Percentiles rank a stretch among this genome's conserved stretches.
These are phyloP conservation scores for Oryza glumipatula DNA, from an alignment of 176 grass and related monocot species.

Conservation along the genomic window DNA sequence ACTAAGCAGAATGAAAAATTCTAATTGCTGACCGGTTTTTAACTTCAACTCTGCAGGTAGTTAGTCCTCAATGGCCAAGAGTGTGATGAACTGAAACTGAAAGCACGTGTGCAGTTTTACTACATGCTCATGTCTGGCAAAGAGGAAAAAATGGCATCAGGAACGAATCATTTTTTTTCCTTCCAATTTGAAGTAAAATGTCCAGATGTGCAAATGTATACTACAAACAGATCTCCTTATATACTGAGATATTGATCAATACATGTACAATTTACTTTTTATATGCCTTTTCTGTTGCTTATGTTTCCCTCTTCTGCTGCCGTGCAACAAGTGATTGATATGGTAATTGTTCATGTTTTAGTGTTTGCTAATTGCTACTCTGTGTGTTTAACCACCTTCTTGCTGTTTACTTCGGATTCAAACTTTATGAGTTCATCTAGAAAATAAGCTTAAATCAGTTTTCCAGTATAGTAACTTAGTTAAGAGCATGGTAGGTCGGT, in stretches of 20 bases:
- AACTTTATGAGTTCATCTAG: not conserved
- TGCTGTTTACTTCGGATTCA: not conserved
- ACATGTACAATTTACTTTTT: slow-evolving; percentile 9
- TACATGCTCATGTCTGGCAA: not conserved
- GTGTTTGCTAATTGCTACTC: no score
- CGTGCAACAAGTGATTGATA: not conserved
- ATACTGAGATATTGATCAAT: not conserved
- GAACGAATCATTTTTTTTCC: not conserved
- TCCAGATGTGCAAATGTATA: slow-evolving; percentile 13
- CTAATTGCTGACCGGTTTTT: slow-evolving; percentile 19
- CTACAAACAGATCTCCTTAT: not conserved
- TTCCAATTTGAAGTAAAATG: not conserved
- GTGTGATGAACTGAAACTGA: slow-evolving; percentile 48
- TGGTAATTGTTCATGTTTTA: no score
- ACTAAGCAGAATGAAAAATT: not conserved
- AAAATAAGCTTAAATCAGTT: not conserved
- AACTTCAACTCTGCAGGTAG: slow-evolving; percentile 56
- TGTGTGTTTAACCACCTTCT: not conserved
- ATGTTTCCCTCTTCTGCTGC: not conserved
- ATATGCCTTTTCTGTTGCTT: not conserved
- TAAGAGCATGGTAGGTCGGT: not conserved
- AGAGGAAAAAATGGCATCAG: not conserved
- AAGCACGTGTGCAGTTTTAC: slow-evolving; percentile 23
- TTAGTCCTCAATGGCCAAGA: slow-evolving; percentile 97
- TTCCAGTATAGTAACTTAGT: not conserved